These are phyloP conservation scores for Neotropicomus parvogracilis DNA, from an alignment of 1,284 basidiomycete genomes.

Conservation along the genomic window DNA sequence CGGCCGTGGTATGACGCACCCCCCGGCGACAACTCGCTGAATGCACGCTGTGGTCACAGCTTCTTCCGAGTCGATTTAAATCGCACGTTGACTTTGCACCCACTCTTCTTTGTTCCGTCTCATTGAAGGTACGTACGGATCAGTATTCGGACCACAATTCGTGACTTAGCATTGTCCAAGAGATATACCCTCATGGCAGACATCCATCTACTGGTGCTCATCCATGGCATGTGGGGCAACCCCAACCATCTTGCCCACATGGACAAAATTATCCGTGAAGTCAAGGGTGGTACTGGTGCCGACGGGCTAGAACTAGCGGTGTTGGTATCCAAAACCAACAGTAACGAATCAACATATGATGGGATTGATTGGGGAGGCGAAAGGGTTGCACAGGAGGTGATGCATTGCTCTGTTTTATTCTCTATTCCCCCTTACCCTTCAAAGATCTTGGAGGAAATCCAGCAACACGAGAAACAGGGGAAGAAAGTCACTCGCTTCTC, in stretches of 20 bases:
- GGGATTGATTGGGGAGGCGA: slow-evolving; percentile 75
- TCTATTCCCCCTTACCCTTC: slow-evolving; percentile 8
- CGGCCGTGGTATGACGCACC: neutral
- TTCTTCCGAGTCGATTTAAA: neutral
- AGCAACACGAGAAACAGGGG: slow-evolving; percentile 49
- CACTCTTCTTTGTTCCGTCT: neutral
- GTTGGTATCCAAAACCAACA: slow-evolving; percentile 49
- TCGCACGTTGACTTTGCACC: slow-evolving; percentile 8
- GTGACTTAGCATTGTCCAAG: neutral
- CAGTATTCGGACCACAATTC: neutral
- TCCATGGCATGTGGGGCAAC: slow-evolving; percentile 86
- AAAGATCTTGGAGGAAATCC: slow-evolving; percentile 52
- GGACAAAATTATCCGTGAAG: slow-evolving; percentile 43
- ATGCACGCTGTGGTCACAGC: slow-evolving; percentile 8
- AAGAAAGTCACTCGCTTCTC: slow-evolving; percentile 64
- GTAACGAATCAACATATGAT: slow-evolving; percentile 64
- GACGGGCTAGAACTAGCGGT: slow-evolving; percentile 41
- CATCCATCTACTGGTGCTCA: slow-evolving; percentile 63
- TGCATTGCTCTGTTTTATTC: slow-evolving; percentile 6
- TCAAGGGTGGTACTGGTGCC: slow-evolving; percentile 22
- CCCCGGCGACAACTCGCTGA: neutral
- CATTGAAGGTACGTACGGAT: slow-evolving; percentile 6
- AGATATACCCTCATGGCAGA: slow-evolving; percentile 23
- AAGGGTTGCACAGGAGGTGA: slow-evolving; percentile 62
- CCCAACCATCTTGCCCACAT: slow-evolving; percentile 51